These are phyloP conservation scores for Euphorbia schlechtendalii DNA, from an alignment of 441 rosid species.

Conservation along the genomic window DNA sequence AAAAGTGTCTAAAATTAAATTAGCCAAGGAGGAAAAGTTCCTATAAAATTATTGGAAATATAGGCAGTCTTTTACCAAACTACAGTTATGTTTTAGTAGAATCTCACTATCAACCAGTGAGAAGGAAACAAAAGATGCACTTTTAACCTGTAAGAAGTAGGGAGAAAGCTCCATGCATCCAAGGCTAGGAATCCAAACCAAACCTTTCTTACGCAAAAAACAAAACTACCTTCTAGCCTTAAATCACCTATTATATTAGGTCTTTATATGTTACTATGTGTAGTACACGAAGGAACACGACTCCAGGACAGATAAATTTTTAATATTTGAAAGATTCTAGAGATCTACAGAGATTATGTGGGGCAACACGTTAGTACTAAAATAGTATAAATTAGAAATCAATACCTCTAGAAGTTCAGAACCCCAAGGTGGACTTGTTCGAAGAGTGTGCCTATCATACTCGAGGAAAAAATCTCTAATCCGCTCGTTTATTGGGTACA, in stretches of 20 bases:
- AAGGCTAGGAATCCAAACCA: neutral
- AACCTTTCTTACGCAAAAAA: neutral
- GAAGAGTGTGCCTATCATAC: slow-evolving; percentile 97
- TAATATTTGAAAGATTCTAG: neutral
- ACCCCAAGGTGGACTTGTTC: slow-evolving; percentile 99
- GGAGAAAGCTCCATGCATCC: neutral
- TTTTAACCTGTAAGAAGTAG: neutral
- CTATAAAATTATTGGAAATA: neutral
- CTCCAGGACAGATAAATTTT: neutral
- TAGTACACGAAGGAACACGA: neutral
- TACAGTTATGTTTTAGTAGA: neutral
- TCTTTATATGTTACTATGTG: neutral
- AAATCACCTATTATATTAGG: neutral
- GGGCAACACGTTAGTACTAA: neutral
- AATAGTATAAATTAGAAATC: slow-evolving; percentile 15
- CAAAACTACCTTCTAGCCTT: neutral
- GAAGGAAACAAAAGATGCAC: neutral
- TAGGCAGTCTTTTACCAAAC: neutral
- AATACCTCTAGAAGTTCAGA: slow-evolving; percentile 99
- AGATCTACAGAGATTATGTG: slow-evolving; percentile 7
- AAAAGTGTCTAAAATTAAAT: neutral
- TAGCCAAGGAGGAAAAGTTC: neutral
- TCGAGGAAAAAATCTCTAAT: slow-evolving; percentile 97
- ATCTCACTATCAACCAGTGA: neutral
- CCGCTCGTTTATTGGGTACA: slow-evolving; percentile 92